These are phyloP conservation scores for Wickerhamiella occidentalis DNA, from an alignment of 805 yeast genomes.

Conservation along the genomic window DNA sequence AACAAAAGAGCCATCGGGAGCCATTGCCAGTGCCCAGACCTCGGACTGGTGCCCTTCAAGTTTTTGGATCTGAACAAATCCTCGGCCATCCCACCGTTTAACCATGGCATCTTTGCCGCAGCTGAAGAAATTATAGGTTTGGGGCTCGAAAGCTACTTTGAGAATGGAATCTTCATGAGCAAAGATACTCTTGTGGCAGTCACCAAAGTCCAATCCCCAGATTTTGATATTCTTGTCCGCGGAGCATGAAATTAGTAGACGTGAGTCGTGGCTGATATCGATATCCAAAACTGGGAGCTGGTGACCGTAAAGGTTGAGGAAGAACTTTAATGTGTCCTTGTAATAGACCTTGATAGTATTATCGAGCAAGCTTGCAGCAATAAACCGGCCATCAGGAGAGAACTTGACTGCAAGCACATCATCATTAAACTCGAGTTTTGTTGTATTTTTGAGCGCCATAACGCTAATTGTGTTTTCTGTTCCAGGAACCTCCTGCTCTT, in stretches of 20 bases:
- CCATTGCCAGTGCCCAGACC: conserved; percentile 84
- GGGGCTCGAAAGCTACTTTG: conserved; percentile 73
- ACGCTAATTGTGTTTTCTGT: conserved; percentile 38
- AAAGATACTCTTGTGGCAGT: conserved; percentile 90
- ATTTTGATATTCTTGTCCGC: conserved; percentile 96
- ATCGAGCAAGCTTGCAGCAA: conserved; percentile 79
- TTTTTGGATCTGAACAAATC: conserved; percentile 86
- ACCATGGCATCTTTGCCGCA: conserved; percentile 79
- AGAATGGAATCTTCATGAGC: conserved; percentile 95
- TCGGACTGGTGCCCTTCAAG: conserved; percentile 80
- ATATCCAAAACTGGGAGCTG: conserved; percentile 87
- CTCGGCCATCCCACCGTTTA: conserved; percentile 98
- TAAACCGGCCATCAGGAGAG: conserved; percentile 62
- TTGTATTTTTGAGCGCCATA: conserved; percentile 56
- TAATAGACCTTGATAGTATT: conserved; percentile 93
- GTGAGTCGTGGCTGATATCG: conserved; percentile 82
- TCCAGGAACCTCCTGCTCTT: conserved; percentile 60
- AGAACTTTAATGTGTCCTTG: conserved; percentile 76
- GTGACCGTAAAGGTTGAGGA: conserved; percentile 85
- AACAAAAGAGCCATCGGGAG: conserved; percentile 52
- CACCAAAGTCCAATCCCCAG: conserved; percentile 99
- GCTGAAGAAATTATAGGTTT: conserved; percentile 80
- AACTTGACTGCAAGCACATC: conserved; percentile 70
- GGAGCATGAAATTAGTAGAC: conserved; percentile 78
- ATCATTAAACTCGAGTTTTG: conserved; percentile 74